Conservation (phyloP, 192 early-diverging fungal genomes). For the Anaeromyces robustus region DNA sequence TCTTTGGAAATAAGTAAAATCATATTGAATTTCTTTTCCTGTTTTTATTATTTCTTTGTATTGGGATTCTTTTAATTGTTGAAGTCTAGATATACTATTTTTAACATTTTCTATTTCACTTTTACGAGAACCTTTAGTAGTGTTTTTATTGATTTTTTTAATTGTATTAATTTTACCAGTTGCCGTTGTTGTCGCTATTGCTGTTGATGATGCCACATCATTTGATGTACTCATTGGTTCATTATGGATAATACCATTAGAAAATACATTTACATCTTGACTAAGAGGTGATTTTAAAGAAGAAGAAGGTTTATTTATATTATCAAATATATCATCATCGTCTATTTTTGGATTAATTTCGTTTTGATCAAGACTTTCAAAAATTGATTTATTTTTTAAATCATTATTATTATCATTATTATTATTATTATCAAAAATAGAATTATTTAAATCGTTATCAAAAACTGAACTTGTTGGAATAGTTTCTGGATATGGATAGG, state of each 20-base stretch:
- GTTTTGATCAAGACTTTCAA: not conserved
- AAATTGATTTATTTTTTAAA: not conserved
- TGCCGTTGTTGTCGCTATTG: too few relatives aligned
- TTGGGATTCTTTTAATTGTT: not conserved
- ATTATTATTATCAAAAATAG: too few relatives aligned
- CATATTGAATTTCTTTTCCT: not conserved
- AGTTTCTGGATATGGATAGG: not conserved
- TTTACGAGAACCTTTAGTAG: not conserved
- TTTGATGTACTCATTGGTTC: too few relatives aligned
- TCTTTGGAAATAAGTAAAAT: not conserved
- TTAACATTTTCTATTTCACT: not conserved
- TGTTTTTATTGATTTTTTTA: not conserved
- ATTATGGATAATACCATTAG: not conserved
- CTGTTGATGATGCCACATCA: too few relatives aligned
- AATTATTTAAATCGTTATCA: not conserved
- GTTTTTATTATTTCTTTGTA: not conserved
- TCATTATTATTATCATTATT: too few relatives aligned
- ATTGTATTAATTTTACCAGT: too few relatives aligned
- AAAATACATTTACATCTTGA: not conserved
- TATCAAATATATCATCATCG: not conserved
- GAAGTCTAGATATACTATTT: not conserved
- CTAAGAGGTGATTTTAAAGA: not conserved
- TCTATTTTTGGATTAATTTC: not conserved
- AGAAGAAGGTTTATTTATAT: not conserved
- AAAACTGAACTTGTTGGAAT: not conserved